Evolutionary conservation across 1,284 basidiomycete species (phyloP).

Genomic region (Hypsizygus ulmarius): DNA sequence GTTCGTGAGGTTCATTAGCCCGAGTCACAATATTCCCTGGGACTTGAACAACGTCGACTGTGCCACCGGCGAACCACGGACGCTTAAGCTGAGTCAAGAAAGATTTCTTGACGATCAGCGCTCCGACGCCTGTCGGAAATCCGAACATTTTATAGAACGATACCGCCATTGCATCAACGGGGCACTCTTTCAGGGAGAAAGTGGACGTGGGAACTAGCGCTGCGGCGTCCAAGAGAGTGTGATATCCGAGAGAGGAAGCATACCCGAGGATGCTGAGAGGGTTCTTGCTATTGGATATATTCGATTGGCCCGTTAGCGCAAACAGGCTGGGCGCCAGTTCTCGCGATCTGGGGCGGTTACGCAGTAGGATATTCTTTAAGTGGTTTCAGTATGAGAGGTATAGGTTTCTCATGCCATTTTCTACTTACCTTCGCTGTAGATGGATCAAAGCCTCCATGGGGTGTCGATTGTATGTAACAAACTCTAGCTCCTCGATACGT

Average conservation of each 20-base stretch:
- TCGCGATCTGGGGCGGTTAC: constrained; percentile 42
- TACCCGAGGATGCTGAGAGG: constrained; percentile 54
- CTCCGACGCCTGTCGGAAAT: constrained; percentile 82
- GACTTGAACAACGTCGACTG: constrained; percentile 77
- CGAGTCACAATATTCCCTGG: constrained; percentile 67
- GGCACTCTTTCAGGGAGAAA: constrained; percentile 61
- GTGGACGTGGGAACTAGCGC: constrained; percentile 72
- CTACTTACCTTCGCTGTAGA: constrained; percentile 55
- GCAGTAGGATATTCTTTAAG: constrained; percentile 42
- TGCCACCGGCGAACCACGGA: constrained; percentile 85
- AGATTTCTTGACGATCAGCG: constrained; percentile 69
- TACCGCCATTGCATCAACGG: constrained; percentile 77
- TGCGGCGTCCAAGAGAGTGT: constrained; percentile 74
- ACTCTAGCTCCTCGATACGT: constrained; percentile 50
- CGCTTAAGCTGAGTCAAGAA: constrained; percentile 59
- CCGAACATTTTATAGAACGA: constrained; percentile 92
- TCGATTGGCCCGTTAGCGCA: constrained; percentile 76
- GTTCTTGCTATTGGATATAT: constrained; percentile 70
- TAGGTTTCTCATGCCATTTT: constrained; percentile 6
- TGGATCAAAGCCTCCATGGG: constrained; percentile 59
- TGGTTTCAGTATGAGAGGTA: constrained; percentile 5
- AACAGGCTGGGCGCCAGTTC: constrained; percentile 56
- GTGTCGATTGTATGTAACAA: constrained; percentile 61
- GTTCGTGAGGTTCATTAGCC: constrained; percentile 59
- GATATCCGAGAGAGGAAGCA: constrained; percentile 67